Base-by-base conservation (phyloP, 768 basidiomycete species). In the Gyrodon lividus region DNA sequence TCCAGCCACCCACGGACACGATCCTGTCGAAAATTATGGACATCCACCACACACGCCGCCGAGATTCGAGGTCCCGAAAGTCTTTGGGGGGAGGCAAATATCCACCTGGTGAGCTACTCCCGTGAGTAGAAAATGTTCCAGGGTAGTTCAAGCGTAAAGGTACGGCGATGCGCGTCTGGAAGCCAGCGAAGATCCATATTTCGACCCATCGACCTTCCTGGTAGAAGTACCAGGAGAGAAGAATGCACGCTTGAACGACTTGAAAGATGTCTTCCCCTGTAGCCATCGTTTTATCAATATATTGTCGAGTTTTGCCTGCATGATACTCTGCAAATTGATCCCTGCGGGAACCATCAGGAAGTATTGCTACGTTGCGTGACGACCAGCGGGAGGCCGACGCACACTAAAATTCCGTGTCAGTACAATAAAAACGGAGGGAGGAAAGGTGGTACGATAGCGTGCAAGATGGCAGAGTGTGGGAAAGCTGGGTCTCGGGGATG, bases 41-140 rank as follows among this genome's bases (percentile, higher is more conserved):
- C 87, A 91, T 91, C 90, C 90, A 93, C 91, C 91, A 93, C 5
- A 89, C 87, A 46, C 91, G 78, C 44, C 91, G 77, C 54, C 90
- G 76, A 38, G 81, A 84, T 70, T 93, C 90, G 49, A 91, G 69
- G 56, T 92, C 91, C 17, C 79, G 80, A 38, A 81, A 65, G 63
- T 87, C 86, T 63, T 81, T 88, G 0, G 90, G 90, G 13, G 90
- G 87, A 3, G 86, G 82, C 13, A 93, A 72, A 67, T 91, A 93
- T 38, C 88, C 89, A 13, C 83, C 84, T 9, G 87, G 83, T n/a
- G 85, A 83, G 47, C 76, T 78, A 57, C 75, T 80, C 5, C 77
- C 82, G 50, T 87, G 82, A 13, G 80, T 80, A 6, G 84, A 82
- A 61, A 86, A 91, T 16, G 90, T 91, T 31, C 91, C 90, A 4